phyloP scores from a whole-genome alignment of 768 basidiomycete species.

The Tylopilus vinaceipallidus region DNA sequence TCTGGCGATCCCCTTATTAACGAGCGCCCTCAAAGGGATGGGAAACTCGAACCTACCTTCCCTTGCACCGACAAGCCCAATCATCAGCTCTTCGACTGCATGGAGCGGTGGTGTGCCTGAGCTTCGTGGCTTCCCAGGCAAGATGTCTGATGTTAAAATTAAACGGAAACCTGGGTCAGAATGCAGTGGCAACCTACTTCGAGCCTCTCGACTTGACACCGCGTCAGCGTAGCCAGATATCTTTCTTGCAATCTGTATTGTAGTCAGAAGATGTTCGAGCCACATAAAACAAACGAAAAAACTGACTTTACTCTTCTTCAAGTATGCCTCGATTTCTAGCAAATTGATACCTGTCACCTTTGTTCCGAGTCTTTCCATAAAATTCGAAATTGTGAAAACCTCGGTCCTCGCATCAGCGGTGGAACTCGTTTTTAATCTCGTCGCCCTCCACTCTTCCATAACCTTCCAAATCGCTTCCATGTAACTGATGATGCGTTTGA shows the following conservation, averaged over 20 bases:
- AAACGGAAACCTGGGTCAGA: background rate
- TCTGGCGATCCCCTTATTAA: slow-evolving; percentile 43
- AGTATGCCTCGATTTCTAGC: slow-evolving; percentile 76
- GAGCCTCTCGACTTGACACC: slow-evolving; percentile 43
- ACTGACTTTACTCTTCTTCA: slow-evolving; percentile 87
- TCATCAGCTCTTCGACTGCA: slow-evolving; percentile 73
- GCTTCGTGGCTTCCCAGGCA: slow-evolving; percentile 7
- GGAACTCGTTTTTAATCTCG: slow-evolving; percentile 17
- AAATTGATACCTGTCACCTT: slow-evolving; percentile 77
- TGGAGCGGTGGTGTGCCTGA: slow-evolving; percentile 74
- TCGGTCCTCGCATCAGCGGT: slow-evolving; percentile 38
- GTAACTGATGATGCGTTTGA: slow-evolving; percentile 75
- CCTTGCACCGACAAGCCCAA: slow-evolving; percentile 72
- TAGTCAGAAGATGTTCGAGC: background rate
- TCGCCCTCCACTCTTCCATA: slow-evolving; percentile 47
- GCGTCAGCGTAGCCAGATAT: slow-evolving; percentile 84
- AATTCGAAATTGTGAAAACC: slow-evolving; percentile 65
- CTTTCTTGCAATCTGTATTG: slow-evolving; percentile 61
- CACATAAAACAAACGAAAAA: background rate
- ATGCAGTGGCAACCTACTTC: slow-evolving; percentile 11
- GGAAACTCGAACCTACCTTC: slow-evolving; percentile 47
- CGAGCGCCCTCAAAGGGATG: background rate
- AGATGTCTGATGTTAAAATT: slow-evolving; percentile 8
- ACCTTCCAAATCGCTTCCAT: slow-evolving; percentile 67
- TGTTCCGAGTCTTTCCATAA: slow-evolving; percentile 64